A percentile compares a stretch with the other conserved stretches of the same genome.
These are phyloP conservation scores for Globisporangium nunn DNA, from an alignment of 352 stramenopile genomes.

Conservation along the genomic window DNA sequence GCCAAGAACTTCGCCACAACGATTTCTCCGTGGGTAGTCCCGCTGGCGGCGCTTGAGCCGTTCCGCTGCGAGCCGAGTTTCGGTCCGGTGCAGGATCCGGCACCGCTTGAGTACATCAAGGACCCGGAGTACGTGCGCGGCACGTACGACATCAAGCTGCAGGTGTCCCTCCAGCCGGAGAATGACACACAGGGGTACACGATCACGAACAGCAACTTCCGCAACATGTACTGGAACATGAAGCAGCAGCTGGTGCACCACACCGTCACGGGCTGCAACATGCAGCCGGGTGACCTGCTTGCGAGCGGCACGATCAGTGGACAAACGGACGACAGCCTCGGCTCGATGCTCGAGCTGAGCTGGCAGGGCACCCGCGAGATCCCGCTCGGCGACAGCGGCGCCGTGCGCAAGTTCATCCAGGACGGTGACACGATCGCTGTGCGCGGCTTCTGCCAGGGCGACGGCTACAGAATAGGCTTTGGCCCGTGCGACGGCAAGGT, in stretches of 20 bases:
- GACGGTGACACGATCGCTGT: conserved; percentile 93
- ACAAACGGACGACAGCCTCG: conserved; percentile 78
- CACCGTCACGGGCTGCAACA: conserved; percentile 95
- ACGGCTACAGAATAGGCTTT: conserved; percentile 93
- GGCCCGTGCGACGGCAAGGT: conserved; percentile 89
- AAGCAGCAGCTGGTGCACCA: conserved; percentile 97
- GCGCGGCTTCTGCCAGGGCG: conserved; percentile 87
- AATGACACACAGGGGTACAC: conserved; percentile 39
- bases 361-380: conserved; percentile 90
- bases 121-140: conserved; percentile 86
- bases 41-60: conserved; percentile 90
- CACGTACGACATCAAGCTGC: conserved; percentile 88
- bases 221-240: conserved; percentile 97
- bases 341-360: conserved; percentile 95
- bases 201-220: conserved; percentile 93
- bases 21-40: conserved; percentile 96
- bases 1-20: conserved; percentile 97
- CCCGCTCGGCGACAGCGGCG: conserved; percentile 54
- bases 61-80: conserved; percentile 91
- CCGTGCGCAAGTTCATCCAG: conserved; percentile 91
- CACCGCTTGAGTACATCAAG: conserved; percentile 90
- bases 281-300: conserved; percentile 92
- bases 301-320: conserved; percentile 94
- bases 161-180: conserved; percentile 61
- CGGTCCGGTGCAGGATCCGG: conserved; percentile 77